Conservation (phyloP, 768 basidiomycete genomes). For the Panellus pusillus region DNA sequence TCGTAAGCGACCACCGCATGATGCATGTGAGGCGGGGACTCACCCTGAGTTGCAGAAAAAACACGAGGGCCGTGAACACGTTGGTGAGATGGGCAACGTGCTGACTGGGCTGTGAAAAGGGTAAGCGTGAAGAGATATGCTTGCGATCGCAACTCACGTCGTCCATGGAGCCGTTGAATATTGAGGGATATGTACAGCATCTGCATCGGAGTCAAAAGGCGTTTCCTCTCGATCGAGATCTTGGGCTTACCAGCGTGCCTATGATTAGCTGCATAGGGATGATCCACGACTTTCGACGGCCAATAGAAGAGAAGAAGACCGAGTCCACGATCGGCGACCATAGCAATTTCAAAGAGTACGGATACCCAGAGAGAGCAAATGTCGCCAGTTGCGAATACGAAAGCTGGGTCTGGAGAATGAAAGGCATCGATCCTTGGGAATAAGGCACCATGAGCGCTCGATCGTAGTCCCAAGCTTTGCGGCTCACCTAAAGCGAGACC, state of each 20-base stretch:
- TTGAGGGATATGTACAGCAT: slow-evolving; percentile 79
- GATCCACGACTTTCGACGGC: slow-evolving; percentile 98
- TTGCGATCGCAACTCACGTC: slow-evolving; percentile 47
- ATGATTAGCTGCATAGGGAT: slow-evolving; percentile 91
- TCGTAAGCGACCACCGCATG: slow-evolving; percentile 10
- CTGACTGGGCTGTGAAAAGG: slow-evolving; percentile 64
- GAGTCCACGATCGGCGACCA: slow-evolving; percentile 99
- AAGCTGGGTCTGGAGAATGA: slow-evolving; percentile 90
- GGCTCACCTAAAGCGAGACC: slow-evolving; percentile 82
- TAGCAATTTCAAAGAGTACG: slow-evolving; percentile 93
- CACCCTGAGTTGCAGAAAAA: slow-evolving; percentile 98
- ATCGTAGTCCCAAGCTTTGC: background rate
- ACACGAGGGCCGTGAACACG: slow-evolving; percentile 85
- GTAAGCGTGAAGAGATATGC: slow-evolving; percentile 12
- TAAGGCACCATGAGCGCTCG: background rate
- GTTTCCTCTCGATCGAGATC: too few relatives aligned
- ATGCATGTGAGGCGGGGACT: slow-evolving; percentile 15
- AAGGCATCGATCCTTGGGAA: slow-evolving; percentile 84
- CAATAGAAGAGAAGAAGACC: slow-evolving; percentile 74
- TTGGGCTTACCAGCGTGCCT: too few relatives aligned
- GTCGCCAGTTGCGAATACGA: slow-evolving; percentile 96
- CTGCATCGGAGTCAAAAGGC: slow-evolving; percentile 68
- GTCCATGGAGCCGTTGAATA: slow-evolving; percentile 72
- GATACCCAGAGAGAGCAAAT: slow-evolving; percentile 90
- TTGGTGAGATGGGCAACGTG: slow-evolving; percentile 76